These are phyloP conservation scores for Xylaria telfairii DNA, from an alignment of 495 filamentous ascomycete species.

Conservation along the genomic window DNA sequence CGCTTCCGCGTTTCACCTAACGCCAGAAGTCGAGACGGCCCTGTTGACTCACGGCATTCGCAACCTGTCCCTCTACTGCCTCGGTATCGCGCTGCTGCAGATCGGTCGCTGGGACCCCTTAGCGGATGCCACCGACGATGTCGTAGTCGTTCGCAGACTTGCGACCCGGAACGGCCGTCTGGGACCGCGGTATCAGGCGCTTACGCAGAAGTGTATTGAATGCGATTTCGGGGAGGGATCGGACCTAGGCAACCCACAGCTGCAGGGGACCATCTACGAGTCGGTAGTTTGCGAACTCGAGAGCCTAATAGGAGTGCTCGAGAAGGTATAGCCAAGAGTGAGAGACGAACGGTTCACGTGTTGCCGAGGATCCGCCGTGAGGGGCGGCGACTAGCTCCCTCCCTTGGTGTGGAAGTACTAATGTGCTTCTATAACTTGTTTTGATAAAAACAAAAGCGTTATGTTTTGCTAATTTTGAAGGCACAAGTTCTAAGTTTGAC, in stretches of 20 bases:
- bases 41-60: constrained; percentile 13
- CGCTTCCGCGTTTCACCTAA: background rate
- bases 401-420: background rate
- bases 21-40: constrained; percentile 8
- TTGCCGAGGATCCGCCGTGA: no score
- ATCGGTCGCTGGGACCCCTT: constrained; percentile 27
- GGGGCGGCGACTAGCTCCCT: no score
- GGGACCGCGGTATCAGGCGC: constrained; percentile 23
- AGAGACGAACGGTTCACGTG: background rate
- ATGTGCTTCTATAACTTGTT: no score
- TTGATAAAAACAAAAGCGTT: no score
- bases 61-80: constrained; percentile 17
- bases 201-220: constrained; percentile 25
- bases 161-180: constrained; percentile 10
- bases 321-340: background rate
- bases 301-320: constrained; percentile 1
- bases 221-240: constrained; percentile 29
- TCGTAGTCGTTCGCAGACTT: constrained; percentile 14
- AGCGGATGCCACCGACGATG: constrained; percentile 15
- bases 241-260: constrained; percentile 18
- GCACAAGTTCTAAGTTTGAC: no score
- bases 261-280: constrained; percentile 2
- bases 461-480: no score
- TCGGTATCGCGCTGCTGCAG: constrained; percentile 28
- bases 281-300: constrained; percentile 15